Conservation (phyloP, 2,329 filamentous ascomycete genomes). For the Zarea fungicola region DNA sequence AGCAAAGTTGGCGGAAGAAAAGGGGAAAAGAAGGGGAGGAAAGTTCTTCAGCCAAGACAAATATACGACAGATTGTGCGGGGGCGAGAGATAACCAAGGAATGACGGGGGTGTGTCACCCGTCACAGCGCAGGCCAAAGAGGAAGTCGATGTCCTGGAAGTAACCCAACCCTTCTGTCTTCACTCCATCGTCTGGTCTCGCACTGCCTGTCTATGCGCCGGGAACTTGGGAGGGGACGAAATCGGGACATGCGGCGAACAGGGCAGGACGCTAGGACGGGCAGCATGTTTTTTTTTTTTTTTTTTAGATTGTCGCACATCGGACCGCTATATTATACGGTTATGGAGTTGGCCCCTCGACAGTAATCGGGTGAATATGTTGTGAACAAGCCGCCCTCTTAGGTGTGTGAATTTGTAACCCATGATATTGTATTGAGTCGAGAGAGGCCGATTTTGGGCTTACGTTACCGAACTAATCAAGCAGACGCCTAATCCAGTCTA, state of each 20-base stretch:
- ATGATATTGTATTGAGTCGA: too few relatives aligned
- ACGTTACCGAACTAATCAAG: too few relatives aligned
- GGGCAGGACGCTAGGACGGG: background rate
- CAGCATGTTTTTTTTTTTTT: background rate
- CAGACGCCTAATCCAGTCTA: too few relatives aligned
- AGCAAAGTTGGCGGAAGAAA: background rate
- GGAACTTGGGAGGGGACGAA: constrained; percentile 2
- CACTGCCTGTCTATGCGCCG: background rate
- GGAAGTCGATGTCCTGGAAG: background rate
- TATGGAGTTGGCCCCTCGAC: too few relatives aligned
- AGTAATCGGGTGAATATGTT: too few relatives aligned
- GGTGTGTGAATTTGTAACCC: too few relatives aligned
- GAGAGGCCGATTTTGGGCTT: too few relatives aligned
- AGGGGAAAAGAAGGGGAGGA: background rate
- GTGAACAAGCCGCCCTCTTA: too few relatives aligned
- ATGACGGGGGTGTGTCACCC: background rate
- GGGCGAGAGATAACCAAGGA: background rate
- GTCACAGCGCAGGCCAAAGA: background rate
- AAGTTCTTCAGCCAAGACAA: background rate
- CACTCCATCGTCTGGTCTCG: background rate
- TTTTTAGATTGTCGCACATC: background rate
- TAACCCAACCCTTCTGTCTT: background rate
- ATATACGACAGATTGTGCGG: background rate
- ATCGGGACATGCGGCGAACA: background rate
- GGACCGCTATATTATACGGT: constrained; percentile 1